Conservation (phyloP, 495 filamentous ascomycete genomes). For the Pyronema omphalodes region DNA sequence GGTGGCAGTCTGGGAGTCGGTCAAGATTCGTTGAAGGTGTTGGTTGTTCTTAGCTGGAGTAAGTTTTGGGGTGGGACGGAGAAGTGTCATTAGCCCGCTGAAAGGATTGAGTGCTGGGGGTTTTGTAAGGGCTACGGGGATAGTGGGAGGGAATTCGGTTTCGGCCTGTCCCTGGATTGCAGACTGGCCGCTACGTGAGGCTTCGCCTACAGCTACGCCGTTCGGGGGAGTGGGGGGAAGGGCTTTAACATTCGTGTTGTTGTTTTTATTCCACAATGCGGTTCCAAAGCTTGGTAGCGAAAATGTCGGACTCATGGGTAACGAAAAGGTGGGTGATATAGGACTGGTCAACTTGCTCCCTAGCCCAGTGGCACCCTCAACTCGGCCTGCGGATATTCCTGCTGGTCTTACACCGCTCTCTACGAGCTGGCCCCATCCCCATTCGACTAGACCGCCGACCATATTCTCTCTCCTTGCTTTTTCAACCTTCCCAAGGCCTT, state of each 20-base stretch:
- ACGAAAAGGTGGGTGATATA: neutral
- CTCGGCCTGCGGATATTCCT: neutral
- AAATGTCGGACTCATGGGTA: neutral
- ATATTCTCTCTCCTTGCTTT: constrained; percentile 87
- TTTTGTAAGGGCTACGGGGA: constrained; percentile 12
- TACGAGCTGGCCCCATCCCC: constrained; percentile 76
- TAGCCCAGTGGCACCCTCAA: too few species aligned
- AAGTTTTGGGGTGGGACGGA: constrained; percentile 24
- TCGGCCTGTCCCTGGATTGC: neutral
- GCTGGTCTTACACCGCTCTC: constrained; percentile 29
- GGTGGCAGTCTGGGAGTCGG: too few species aligned
- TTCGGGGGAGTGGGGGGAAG: neutral
- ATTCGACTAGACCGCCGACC: constrained; percentile 77
- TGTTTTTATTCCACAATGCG: neutral
- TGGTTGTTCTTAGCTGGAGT: too few species aligned
- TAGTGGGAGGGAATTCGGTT: constrained; percentile 4
- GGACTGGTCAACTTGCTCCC: neutral
- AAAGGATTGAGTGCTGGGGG: constrained; percentile 30
- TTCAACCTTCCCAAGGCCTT: constrained; percentile 76
- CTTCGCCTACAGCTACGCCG: constrained; percentile 6
- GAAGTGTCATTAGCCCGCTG: constrained; percentile 45
- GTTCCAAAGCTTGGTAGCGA: neutral
- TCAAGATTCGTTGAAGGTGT: too few species aligned
- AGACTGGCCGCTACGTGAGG: constrained; percentile 12
- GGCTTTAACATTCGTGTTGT: neutral